Base-by-base conservation (phyloP, 495 filamentous ascomycete genomes). In the Sporormia fimetaria region DNA sequence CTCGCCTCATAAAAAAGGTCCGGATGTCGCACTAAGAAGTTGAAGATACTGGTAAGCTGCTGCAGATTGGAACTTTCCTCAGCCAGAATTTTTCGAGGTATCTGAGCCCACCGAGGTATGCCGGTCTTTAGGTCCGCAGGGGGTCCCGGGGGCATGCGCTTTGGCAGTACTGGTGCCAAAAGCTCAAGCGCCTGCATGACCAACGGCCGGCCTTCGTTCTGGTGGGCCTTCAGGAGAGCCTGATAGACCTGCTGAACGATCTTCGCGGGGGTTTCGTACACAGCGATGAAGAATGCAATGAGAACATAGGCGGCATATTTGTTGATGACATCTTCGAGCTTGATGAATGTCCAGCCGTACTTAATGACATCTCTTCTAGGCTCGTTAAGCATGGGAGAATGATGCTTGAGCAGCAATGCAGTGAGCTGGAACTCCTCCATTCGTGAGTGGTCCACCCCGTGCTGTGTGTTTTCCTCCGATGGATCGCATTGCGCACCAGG, bases 301-400 rank as follows among this genome's bases (percentile, higher is more conserved):
- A 96, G 73, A 8, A 95, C 87, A 56, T 99, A 96, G 5, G 92
- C 88, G 14, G 87, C 92, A 58, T 96, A 87, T 57, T 99, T 99
- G 66, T 96, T 96, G 67, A 99, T 94, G 45, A 93, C 83, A 58
- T 99, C 92, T 57, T 99, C 92, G 16, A 99, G 75, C 12, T 84
- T 78, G 42, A 96, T 96, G 56, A 90, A 96, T 20, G 87, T 95
- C 92, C 92, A 99, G 3, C 85, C 87, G 59, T 95, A 96, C 60
- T 94, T 95, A 54, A 99, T 96, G 43, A 99, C 84, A 46, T 99
- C 92, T 60, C 96, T 99, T 15, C 92, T 81, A 4, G 83, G 81
- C 54, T 95, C 88, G 36, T 85, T 75, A 6, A 96, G 69, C 16
- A 87, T 78, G 18, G 71, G 70, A 43, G 83, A 71, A 46, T 96